Conservation (phyloP, 768 basidiomycete species). For the Boletus reticulatus region DNA sequence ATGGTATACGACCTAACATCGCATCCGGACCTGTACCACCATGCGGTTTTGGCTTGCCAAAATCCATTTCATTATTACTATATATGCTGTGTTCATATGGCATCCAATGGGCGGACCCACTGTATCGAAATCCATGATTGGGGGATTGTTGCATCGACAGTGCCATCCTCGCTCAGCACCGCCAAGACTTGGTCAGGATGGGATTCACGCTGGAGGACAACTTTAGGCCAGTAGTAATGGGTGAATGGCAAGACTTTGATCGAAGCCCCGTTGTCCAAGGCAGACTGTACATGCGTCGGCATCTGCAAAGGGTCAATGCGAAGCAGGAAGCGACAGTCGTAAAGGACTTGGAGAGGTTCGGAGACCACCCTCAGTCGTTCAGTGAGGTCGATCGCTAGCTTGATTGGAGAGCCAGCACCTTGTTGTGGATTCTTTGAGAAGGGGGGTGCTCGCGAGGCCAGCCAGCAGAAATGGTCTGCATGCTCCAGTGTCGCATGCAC, state of each 20-base stretch:
- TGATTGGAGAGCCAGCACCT: slow-evolving; percentile 21
- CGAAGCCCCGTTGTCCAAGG: slow-evolving; percentile 29
- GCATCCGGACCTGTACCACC: neutral
- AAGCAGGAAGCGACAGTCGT: slow-evolving; percentile 65
- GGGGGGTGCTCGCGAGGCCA: slow-evolving; percentile 59
- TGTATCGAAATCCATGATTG: slow-evolving; percentile 43
- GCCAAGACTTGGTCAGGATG: slow-evolving; percentile 25
- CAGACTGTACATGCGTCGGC: slow-evolving; percentile 36
- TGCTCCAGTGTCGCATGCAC: slow-evolving; percentile 10
- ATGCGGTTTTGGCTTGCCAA: neutral
- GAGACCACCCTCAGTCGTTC: slow-evolving; percentile 14
- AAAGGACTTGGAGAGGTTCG: slow-evolving; percentile 42
- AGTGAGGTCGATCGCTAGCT: slow-evolving; percentile 45
- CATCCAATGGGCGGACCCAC: slow-evolving; percentile 42
- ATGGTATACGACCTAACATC: too few relatives aligned
- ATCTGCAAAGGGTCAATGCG: slow-evolving; percentile 43
- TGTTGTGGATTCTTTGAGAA: slow-evolving; percentile 31
- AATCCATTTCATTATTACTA: neutral
- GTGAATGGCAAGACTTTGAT: slow-evolving; percentile 37
- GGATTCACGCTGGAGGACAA: slow-evolving; percentile 31
- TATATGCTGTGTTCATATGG: slow-evolving; percentile 7
- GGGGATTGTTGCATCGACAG: slow-evolving; percentile 3
- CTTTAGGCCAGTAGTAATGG: slow-evolving; percentile 48
- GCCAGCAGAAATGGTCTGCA: slow-evolving; percentile 48
- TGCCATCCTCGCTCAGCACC: slow-evolving; percentile 7